These are phyloP conservation scores for Schizothecium vesticola DNA, from an alignment of 495 filamentous ascomycete species.

Conservation along the genomic window DNA sequence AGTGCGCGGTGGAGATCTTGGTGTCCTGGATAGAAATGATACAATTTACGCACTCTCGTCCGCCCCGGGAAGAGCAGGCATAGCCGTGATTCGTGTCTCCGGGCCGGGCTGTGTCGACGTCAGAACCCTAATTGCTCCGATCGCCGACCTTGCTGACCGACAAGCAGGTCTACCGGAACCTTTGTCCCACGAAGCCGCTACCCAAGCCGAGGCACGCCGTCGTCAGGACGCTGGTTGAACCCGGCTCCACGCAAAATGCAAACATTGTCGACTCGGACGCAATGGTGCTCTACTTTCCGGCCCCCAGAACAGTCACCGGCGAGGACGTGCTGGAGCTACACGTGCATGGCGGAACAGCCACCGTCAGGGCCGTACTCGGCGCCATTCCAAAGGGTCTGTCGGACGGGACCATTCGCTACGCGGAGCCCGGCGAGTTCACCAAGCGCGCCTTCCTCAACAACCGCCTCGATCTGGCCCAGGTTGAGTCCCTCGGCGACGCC, in stretches of 20 bases:
- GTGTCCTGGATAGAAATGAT: slow-evolving; percentile 23
- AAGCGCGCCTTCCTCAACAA: slow-evolving; percentile 85
- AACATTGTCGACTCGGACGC: slow-evolving; percentile 74
- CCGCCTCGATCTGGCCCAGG: slow-evolving; percentile 82
- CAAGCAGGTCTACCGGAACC: slow-evolving; percentile 62
- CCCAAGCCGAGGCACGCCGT: slow-evolving; percentile 73
- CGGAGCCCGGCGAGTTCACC: slow-evolving; percentile 94
- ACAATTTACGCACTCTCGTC: slow-evolving; percentile 95
- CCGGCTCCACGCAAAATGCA: slow-evolving; percentile 25
- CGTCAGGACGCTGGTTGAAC: slow-evolving; percentile 71
- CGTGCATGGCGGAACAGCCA: slow-evolving; percentile 86
- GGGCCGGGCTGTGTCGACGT: slow-evolving; percentile 69
- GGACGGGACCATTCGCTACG: slow-evolving; percentile 60
- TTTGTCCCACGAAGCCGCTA: slow-evolving; percentile 61
- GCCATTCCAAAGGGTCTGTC: slow-evolving; percentile 56
- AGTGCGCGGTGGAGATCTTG: background rate
- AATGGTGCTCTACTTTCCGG: slow-evolving; percentile 81
- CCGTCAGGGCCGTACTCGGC: slow-evolving; percentile 74
- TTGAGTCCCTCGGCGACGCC: slow-evolving; percentile 84
- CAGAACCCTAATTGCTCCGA: slow-evolving; percentile 20
- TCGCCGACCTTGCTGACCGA: background rate
- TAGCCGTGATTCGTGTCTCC: slow-evolving; percentile 86
- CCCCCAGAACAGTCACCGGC: slow-evolving; percentile 79
- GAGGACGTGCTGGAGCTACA: slow-evolving; percentile 92
- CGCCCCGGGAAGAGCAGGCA: slow-evolving; percentile 77